phyloP scores from a whole-genome alignment of 2,329 filamentous ascomycete genomes.

The Amesomyces nigricolor region DNA sequence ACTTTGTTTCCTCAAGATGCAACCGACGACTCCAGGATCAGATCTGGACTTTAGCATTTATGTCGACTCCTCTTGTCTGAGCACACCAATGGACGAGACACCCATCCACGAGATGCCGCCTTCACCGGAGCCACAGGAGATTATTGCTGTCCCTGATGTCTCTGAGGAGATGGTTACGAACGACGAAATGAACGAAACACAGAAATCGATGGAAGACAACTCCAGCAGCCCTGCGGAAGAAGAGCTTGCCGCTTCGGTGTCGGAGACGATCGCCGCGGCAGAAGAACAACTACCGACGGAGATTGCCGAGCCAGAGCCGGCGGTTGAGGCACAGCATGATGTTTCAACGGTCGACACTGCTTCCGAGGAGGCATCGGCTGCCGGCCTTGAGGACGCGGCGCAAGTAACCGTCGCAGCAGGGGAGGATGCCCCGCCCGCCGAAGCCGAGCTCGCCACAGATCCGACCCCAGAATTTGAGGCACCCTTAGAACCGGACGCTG shows the following conservation, averaged over 20 bases:
- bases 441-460: neutral
- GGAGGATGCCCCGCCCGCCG: neutral
- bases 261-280: neutral
- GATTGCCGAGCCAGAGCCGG: neutral
- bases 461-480: neutral
- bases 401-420: neutral
- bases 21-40: slow-evolving; percentile 22
- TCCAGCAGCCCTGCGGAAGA: neutral
- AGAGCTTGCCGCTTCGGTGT: neutral
- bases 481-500: neutral
- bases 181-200: neutral
- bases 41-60: slow-evolving; percentile 45
- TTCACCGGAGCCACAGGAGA: slow-evolving; percentile 12
- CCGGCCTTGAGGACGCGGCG: neutral
- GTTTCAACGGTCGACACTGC: neutral
- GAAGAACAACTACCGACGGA: neutral
- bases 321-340: neutral
- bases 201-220: neutral
- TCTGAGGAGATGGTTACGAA: neutral
- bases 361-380: neutral
- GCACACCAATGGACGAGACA: slow-evolving; percentile 38
- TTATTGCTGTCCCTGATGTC: neutral
- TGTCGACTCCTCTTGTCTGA: slow-evolving; percentile 42
- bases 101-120: slow-evolving; percentile 13
- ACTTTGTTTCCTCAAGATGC: slow-evolving; percentile 5